A percentile compares a stretch with the other conserved stretches of the same genome.
Conservation (phyloP, 257 asterid species). For the Solanum peruvianum region DNA sequence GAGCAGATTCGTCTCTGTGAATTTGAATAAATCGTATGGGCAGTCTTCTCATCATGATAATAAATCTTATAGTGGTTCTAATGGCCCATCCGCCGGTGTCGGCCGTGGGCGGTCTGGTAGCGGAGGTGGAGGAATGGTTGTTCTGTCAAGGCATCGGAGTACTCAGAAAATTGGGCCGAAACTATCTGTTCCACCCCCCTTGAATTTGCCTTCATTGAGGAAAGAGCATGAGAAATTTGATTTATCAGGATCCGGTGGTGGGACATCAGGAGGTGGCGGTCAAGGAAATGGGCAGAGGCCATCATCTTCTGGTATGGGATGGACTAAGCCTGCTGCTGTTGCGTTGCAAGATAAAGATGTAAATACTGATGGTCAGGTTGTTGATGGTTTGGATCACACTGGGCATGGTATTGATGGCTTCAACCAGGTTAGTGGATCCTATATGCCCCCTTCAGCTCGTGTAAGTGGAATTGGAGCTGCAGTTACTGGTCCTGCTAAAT, state of each 20-base stretch:
- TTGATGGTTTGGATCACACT: constrained; percentile 17
- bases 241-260: constrained; percentile 40
- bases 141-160: constrained; percentile 59
- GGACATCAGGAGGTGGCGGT: constrained; percentile 44
- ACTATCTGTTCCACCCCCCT: constrained; percentile 90
- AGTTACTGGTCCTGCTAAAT: constrained; percentile 23
- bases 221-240: constrained; percentile 86
- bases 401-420: constrained; percentile 27
- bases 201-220: constrained; percentile 92
- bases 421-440: constrained; percentile 34
- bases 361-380: constrained; percentile 19
- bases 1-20: constrained; percentile 70
- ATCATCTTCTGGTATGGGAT: constrained; percentile 74
- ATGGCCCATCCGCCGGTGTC: constrained; percentile 35
- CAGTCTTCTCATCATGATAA: constrained; percentile 45
- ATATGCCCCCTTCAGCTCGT: constrained; percentile 79
- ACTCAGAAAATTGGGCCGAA: constrained; percentile 59
- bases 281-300: constrained; percentile 70
- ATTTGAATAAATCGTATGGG: constrained; percentile 83
- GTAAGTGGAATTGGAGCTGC: constrained; percentile 26
- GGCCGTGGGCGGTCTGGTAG: constrained; percentile 47
- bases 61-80: constrained; percentile 41
- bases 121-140: constrained; percentile 85
- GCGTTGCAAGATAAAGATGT: constrained; percentile 36
- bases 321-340: constrained; percentile 62